Evolutionary conservation across 768 basidiomycete species (phyloP).

Genomic region (Lactarius indigo): DNA sequence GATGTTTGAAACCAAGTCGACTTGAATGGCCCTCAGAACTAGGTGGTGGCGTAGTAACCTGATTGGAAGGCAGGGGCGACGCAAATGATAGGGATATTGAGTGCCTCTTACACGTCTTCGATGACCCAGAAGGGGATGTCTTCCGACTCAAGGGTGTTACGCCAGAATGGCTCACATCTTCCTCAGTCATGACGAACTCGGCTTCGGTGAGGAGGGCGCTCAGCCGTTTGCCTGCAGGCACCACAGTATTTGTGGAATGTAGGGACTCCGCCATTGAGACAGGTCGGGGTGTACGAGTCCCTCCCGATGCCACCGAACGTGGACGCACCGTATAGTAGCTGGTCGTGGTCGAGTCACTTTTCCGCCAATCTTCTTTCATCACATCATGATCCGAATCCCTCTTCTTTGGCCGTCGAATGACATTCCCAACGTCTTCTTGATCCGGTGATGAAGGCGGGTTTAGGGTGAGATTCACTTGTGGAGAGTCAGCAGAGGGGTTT

Average conservation of each 20-base stretch:
- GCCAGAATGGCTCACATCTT: constrained; percentile 35
- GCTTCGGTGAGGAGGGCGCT: constrained; percentile 67
- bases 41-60: background rate
- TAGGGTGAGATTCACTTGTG: background rate
- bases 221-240: constrained; percentile 60
- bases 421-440: constrained; percentile 29
- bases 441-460: constrained; percentile 26
- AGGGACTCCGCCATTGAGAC: constrained; percentile 77
- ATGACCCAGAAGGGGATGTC: constrained; percentile 43
- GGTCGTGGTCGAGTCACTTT: constrained; percentile 74
- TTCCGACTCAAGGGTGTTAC: constrained; percentile 26
- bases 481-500: constrained; percentile 8
- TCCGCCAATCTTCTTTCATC: constrained; percentile 70
- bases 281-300: constrained; percentile 56
- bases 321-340: constrained; percentile 71
- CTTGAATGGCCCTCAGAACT: constrained; percentile 8
- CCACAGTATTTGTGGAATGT: constrained; percentile 69
- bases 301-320: constrained; percentile 37
- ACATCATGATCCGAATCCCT: constrained; percentile 31
- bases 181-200: constrained; percentile 64
- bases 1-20: constrained; percentile 10
- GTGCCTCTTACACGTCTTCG: constrained; percentile 52
- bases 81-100: constrained; percentile 61
- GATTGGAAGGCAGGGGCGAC: constrained; percentile 31
- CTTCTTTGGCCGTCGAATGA: constrained; percentile 28